These are phyloP conservation scores for Metarhizium humberi DNA, from an alignment of 2,329 filamentous ascomycete genomes.

Conservation along the genomic window DNA sequence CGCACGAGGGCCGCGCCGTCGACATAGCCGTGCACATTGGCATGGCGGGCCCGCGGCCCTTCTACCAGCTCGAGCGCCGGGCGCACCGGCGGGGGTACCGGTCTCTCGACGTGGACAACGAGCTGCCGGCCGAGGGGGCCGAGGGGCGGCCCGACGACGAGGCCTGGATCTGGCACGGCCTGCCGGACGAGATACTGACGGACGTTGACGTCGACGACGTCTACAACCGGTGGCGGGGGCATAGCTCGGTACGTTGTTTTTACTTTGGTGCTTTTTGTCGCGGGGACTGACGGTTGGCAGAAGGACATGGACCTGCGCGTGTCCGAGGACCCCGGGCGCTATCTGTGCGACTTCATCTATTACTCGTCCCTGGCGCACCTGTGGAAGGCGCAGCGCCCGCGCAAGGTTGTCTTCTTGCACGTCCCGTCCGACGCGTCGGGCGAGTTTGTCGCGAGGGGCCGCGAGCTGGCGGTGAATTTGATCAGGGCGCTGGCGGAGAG, in stretches of 20 bases:
- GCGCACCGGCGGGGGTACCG: slow-evolving; percentile 66
- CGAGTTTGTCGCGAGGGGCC: slow-evolving; percentile 36
- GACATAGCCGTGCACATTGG: slow-evolving; percentile 72
- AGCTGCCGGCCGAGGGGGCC: slow-evolving; percentile 41
- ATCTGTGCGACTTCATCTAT: slow-evolving; percentile 72
- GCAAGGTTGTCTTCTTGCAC: slow-evolving; percentile 60
- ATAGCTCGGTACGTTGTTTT: slow-evolving; percentile 36
- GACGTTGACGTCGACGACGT: slow-evolving; percentile 50
- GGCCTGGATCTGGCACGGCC: slow-evolving; percentile 43
- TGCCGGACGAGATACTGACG: slow-evolving; percentile 46
- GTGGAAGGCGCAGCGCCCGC: slow-evolving; percentile 33
- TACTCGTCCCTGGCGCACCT: slow-evolving; percentile 57
- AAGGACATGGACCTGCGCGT: slow-evolving; percentile 40
- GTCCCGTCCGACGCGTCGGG: slow-evolving; percentile 53
- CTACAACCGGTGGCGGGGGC: slow-evolving; percentile 42
- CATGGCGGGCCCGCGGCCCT: slow-evolving; percentile 56
- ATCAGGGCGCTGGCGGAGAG: slow-evolving; percentile 49
- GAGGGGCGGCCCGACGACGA: slow-evolving; percentile 35
- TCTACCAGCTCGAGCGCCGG: slow-evolving; percentile 62
- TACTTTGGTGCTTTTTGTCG: not conserved
- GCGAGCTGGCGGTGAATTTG: slow-evolving; percentile 42
- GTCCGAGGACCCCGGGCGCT: slow-evolving; percentile 62
- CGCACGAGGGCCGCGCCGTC: slow-evolving; percentile 29
- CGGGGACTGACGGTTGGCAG: slow-evolving; percentile 12
- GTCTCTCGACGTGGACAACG: slow-evolving; percentile 60